Evolutionary conservation across 73 alveolate genomes (phyloP), one percentile per base, ranked within the genome.

Genomic region (Symbiodinium natans): DNA sequence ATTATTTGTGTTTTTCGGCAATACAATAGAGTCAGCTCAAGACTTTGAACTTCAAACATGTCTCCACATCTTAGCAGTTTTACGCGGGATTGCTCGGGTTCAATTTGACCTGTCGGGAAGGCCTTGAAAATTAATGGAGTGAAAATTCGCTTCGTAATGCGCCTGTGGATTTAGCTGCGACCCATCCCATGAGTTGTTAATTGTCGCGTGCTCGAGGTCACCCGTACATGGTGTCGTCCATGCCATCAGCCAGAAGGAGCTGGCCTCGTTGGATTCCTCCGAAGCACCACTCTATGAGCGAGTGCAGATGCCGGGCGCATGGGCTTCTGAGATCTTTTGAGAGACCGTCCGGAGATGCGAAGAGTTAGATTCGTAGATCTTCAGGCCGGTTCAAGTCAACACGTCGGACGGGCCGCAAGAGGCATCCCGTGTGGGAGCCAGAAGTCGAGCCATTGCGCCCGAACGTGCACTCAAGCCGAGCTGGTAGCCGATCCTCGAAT

Each of bases 211-310:
- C 42, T 38, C 41, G 52, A 90, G 97, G 97, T 82, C 97, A 2
- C 97, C 97, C 6, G 97, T 90, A 39, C 97, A 90, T 39, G 97
- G 97, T 29, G 97, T 90, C 54, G 89, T 90, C 36, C 97, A 90
- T 31, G 21, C 74, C 29, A 68, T 90, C 40, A 90, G 34, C 17
- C 75, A 23, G 41, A 52, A 25, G 94, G 94, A 88, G 27, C 86
- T 90, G 41, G 80, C 59, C 23, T 42, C 43, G 8, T 33, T 90
- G 82, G 97, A 90, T 77, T 8, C 48, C 39, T 90, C 97, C 4
- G 97, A 90, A 41, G 42, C 43, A 15, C 97, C 97, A 10, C 39
- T 90, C 41, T 90, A 90, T 89, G 89, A 90, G 82, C 97, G 97
- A 6, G 97, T 90, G 75, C 87, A 90, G 97, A 40, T 90, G 97